Base-by-base conservation (phyloP, 208 protist genomes). In the Crithidia mellificae region DNA sequence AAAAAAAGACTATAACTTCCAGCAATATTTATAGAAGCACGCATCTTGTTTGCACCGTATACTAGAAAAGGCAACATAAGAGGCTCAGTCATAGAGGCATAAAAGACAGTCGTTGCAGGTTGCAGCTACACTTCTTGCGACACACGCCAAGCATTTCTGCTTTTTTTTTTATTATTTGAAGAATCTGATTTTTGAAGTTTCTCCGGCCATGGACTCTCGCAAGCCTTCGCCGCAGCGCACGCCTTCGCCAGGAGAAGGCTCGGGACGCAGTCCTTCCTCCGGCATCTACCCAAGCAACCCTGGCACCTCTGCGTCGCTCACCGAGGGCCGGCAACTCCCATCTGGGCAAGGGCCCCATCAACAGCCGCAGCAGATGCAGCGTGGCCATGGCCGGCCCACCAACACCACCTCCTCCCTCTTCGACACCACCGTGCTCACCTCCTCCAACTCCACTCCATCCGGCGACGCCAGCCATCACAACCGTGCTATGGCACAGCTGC, bases 401-500 rank as follows among this genome's bases (percentile, higher is more conserved):
- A n/a, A n/a, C n/a, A 44, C 52, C 25, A 12, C 50, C 17, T 63
- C 58, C 14, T 61, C 68, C 15, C 61, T 61, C 22, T 63, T 51
- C 12, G 68, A 74, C 36, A 63, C 44, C 15, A 63, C 68, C 4
- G 54, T 51, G 1, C 61, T 76, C 6, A 51, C 62, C 14, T 68
- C 70, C 1, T 69, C 70, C 0, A 8, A 15, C 17, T 69, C 64
- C 9, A 36, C 56, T 2, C 66, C 63, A 20, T 61, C 70, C 2
- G 39, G 46, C 8, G 63, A 69, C n/a, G 61, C 41, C 29, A 36
- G 62, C 41, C 8, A 15, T 6, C 15, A 38, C 34, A 38, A n/a
- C 8, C 25, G 49, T 6, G 55, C 63, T 20, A 76, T 76, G 70
- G 63, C 70, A 55, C 49, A 76, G 22, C 38, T 76, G 19, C 43